phyloP scores from a whole-genome alignment of 495 filamentous ascomycete genomes.

The Xylaria bambusicola region DNA sequence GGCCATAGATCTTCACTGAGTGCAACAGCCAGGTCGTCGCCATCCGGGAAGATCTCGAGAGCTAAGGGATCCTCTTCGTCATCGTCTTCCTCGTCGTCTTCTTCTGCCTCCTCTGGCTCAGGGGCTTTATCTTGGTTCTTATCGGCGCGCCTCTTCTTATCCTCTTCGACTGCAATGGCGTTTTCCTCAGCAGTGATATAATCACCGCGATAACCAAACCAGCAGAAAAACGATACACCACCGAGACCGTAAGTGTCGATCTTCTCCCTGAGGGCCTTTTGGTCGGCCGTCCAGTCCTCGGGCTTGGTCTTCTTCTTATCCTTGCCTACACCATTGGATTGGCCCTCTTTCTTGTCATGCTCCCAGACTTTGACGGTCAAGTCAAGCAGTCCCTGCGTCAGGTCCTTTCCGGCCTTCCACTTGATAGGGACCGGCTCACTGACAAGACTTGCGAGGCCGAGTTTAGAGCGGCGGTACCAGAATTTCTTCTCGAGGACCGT shows the following conservation, averaged over 20 bases:
- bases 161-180: slow-evolving; percentile 55
- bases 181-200: slow-evolving; percentile 71
- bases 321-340: slow-evolving; percentile 38
- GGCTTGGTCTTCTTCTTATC: slow-evolving; percentile 49
- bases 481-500: slow-evolving; percentile 83
- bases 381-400: slow-evolving; percentile 77
- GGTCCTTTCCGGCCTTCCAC: slow-evolving; percentile 83
- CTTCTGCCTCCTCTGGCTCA: slow-evolving; percentile 53
- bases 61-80: slow-evolving; percentile 54
- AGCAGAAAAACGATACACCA: slow-evolving; percentile 78
- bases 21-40: slow-evolving; percentile 75
- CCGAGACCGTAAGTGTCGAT: slow-evolving; percentile 60
- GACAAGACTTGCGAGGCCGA: slow-evolving; percentile 71
- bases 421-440: slow-evolving; percentile 82
- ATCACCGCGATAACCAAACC: slow-evolving; percentile 75
- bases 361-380: slow-evolving; percentile 68
- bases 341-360: slow-evolving; percentile 55
- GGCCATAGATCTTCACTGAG: slow-evolving; percentile 87
- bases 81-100: slow-evolving; percentile 55
- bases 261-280: slow-evolving; percentile 52
- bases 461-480: slow-evolving; percentile 69
- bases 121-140: slow-evolving; percentile 57
- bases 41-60: slow-evolving; percentile 77
- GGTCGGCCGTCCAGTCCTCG: slow-evolving; percentile 50
- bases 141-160: slow-evolving; percentile 59